These are phyloP conservation scores for Pseudocercospora musae DNA, from an alignment of 2,329 filamentous ascomycete species.

Conservation along the genomic window DNA sequence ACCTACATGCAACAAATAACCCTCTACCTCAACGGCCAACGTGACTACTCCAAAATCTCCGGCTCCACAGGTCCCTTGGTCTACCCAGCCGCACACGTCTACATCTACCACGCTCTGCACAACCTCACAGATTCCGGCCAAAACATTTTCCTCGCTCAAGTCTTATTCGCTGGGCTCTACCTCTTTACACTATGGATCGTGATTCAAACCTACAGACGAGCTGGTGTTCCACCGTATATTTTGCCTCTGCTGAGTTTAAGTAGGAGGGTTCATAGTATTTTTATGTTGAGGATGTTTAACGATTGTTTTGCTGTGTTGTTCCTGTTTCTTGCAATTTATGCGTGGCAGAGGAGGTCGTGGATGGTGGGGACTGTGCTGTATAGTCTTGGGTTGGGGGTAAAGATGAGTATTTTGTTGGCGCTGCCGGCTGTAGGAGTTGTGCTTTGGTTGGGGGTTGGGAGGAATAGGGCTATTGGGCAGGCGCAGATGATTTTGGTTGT, in stretches of 20 bases:
- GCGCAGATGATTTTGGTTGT: constrained; percentile 70
- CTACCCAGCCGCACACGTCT: constrained; percentile 91
- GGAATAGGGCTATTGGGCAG: constrained; percentile 62
- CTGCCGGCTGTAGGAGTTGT: constrained; percentile 77
- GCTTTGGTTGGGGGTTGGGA: constrained; percentile 69
- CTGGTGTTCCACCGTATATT: constrained; percentile 80
- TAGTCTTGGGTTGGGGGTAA: constrained; percentile 79
- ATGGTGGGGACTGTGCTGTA: constrained; percentile 69
- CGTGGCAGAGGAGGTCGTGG: constrained; percentile 73
- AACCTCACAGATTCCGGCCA: constrained; percentile 70
- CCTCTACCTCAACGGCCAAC: constrained; percentile 77
- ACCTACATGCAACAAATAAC: constrained; percentile 94
- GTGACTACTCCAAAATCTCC: constrained; percentile 80
- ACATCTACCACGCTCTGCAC: constrained; percentile 79
- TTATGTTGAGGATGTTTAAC: constrained; percentile 89
- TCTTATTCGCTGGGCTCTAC: constrained; percentile 78
- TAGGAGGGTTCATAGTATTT: constrained; percentile 91
- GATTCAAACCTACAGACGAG: constrained; percentile 75
- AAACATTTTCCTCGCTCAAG: constrained; percentile 77
- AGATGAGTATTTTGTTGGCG: constrained; percentile 85
- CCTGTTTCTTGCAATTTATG: constrained; percentile 76
- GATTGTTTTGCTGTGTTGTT: constrained; percentile 85
- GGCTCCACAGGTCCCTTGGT: constrained; percentile 91
- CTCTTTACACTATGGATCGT: constrained; percentile 71
- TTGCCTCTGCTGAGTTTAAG: constrained; percentile 82